Evolutionary conservation across 441 rosid species (phyloP).

Genomic region (Raphanus hybrid): DNA sequence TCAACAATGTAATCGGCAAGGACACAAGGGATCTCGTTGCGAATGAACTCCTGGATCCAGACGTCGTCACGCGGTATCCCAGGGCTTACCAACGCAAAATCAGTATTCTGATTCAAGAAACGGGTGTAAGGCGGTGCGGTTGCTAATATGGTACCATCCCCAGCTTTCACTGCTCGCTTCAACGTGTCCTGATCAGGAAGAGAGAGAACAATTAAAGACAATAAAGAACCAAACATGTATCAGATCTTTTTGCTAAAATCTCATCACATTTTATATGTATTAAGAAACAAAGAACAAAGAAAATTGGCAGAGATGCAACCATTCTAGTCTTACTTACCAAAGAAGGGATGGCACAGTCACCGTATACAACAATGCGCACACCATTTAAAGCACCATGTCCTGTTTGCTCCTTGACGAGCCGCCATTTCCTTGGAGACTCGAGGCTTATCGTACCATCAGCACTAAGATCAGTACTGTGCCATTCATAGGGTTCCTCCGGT

Average conservation of each 20-base stretch:
- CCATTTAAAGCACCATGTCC: constrained; percentile 96
- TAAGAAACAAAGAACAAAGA: neutral
- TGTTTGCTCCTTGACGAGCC: constrained; percentile 76
- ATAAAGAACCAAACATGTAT: no score
- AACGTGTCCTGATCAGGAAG: constrained; percentile 71
- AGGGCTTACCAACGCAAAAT: constrained; percentile 82
- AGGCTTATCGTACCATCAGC: constrained; percentile 84
- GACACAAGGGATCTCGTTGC: constrained; percentile 87
- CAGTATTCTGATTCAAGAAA: constrained; percentile 69
- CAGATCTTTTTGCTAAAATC: no score
- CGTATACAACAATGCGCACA: constrained; percentile 76
- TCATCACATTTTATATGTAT: neutral
- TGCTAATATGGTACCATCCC: constrained; percentile 89
- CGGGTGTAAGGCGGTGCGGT: constrained; percentile 95
- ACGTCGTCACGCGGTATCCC: constrained; percentile 69
- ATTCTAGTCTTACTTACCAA: constrained; percentile 58
- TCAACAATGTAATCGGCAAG: constrained; percentile 92
- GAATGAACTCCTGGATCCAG: constrained; percentile 91
- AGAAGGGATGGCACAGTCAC: constrained; percentile 89
- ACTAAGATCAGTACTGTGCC: constrained; percentile 74
- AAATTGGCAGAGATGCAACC: no score
- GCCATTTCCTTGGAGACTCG: constrained; percentile 94
- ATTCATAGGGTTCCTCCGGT: constrained; percentile 82
- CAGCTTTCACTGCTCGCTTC: constrained; percentile 95
- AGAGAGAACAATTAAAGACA: neutral